phyloP scores from a whole-genome alignment of 2,329 filamentous ascomycete genomes.

The Fusarium protoensiforme region DNA sequence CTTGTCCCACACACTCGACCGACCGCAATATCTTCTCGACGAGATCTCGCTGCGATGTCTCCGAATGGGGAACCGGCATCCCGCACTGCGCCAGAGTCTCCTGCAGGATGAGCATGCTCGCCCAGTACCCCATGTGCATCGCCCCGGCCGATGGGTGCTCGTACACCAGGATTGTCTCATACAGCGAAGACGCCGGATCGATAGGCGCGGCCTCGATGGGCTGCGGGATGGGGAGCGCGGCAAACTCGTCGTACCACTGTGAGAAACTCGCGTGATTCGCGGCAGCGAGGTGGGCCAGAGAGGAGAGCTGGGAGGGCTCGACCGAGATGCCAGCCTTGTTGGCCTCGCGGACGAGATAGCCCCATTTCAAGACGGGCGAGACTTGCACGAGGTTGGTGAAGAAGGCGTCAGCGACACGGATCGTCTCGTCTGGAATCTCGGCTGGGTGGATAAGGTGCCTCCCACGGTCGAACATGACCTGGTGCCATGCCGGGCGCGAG shows the following conservation, averaged over 20 bases:
- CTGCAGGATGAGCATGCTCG: conserved; percentile 54
- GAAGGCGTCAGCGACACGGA: conserved; percentile 47
- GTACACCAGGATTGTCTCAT: conserved; percentile 47
- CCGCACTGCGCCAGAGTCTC: conserved; percentile 50
- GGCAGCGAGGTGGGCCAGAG: conserved; percentile 43
- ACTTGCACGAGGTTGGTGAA: conserved; percentile 49
- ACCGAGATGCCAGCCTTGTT: conserved; percentile 43
- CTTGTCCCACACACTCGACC: conserved; percentile 51
- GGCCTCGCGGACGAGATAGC: conserved; percentile 47
- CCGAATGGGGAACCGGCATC: conserved; percentile 38
- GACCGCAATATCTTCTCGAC: conserved; percentile 50
- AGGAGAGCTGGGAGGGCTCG: conserved; percentile 43
- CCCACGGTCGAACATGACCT: conserved; percentile 43
- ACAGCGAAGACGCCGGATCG: conserved; percentile 47
- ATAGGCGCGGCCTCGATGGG: conserved; percentile 43
- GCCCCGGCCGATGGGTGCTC: conserved; percentile 48
- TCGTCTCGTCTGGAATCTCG: conserved; percentile 33
- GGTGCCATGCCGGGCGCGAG: conserved; percentile 49
- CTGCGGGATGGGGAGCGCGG: conserved; percentile 32
- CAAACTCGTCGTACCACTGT: conserved; percentile 48
- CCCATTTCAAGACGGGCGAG: conserved; percentile 46
- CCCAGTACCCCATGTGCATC: conserved; percentile 52
- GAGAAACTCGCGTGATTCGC: conserved; percentile 45
- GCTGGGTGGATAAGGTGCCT: conserved; percentile 42
- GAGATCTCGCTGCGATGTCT: conserved; percentile 40